A percentile compares a stretch with the other conserved stretches of the same genome.
These are phyloP conservation scores for Alternaria gaisen DNA, from an alignment of 2,329 filamentous ascomycete genomes.

Conservation along the genomic window DNA sequence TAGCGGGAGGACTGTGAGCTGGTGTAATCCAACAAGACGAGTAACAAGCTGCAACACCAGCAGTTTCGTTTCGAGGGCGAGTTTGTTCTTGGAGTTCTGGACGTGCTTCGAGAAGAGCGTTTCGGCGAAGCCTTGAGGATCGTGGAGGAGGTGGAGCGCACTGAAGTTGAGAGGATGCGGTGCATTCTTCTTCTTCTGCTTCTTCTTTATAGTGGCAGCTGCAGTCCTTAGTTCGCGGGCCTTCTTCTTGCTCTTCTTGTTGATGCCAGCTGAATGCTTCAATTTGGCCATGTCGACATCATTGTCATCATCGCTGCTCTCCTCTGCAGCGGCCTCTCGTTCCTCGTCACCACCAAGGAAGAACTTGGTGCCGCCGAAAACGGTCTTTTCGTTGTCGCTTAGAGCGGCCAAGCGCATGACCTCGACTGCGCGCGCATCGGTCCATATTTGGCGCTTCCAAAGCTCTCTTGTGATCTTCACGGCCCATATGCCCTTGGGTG, in stretches of 20 bases:
- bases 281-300: conserved; percentile 80
- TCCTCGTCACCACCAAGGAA: conserved; percentile 97
- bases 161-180: conserved; percentile 95
- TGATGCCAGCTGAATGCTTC: conserved; percentile 86
- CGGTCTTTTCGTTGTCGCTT: conserved; percentile 91
- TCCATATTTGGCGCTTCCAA: conserved; percentile 97
- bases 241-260: conserved; percentile 95
- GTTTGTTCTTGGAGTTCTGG: conserved; percentile 82
- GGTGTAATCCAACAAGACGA: conserved; percentile 89
- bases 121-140: conserved; percentile 94
- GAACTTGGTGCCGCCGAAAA: conserved; percentile 86
- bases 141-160: conserved; percentile 89
- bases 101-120: conserved; percentile 89
- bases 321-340: conserved; percentile 83
- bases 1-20: conserved; percentile 85
- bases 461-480: conserved; percentile 94
- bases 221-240: conserved; percentile 81
- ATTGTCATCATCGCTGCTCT: conserved; percentile 81
- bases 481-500: conserved; percentile 90
- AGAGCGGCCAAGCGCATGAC: conserved; percentile 96
- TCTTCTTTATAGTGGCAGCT: conserved; percentile 77
- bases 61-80: conserved; percentile 88
- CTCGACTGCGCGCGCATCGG: conserved; percentile 91
- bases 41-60: conserved; percentile 91
- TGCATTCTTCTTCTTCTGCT: conserved; percentile 86